Base-by-base conservation (phyloP, 228 moss, liverwort and hornwort genomes). In the Sphagnum magellanicum region DNA sequence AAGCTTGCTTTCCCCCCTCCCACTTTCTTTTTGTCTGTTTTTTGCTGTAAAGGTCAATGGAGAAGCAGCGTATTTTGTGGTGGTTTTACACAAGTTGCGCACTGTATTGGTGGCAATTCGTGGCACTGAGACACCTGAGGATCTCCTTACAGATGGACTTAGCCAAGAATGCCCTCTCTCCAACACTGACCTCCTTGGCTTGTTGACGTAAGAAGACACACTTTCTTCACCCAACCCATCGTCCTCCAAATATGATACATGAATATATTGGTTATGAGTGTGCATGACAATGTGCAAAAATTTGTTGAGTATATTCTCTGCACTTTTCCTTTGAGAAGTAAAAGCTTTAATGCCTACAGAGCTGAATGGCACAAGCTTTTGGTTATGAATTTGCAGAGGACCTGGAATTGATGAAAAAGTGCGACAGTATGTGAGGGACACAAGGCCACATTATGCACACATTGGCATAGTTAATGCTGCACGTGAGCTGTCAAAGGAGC, bases 381-480 rank as follows among this genome's bases (percentile, higher is more conserved):
- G 58, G 58, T 9, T 58, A 9, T 58, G 11, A 8, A n/a, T 10
- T 10, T 87, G 77, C 81, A 97, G 97, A 73, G 85, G 83, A 49
- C 67, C 67, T 15, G 74, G 73, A 9, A 66, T 82, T n/a, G 72
- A 86, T 16, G 76, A 79, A 13, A 76, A 76, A 64, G 78, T 81
- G 68, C 85, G 76, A 32, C 76, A 72, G 73, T 55, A 81, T 64
- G 62, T 85, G 7, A 66, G 65, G 50, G 72, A 60, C 10, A 79
- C 78, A 6, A 80, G 78, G 70, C 88, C 88, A 17, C 97, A 90
- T 74, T 85, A 90, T 76, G 97, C 93, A 59, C 97, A 98, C 51
- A 71, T 85, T 52, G 97, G 97, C 60, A 90, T 98, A 53, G 79
- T 98, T 70, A 88, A 88, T 78, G 97, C 91, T 64, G 97, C 93